Conservation (phyloP, 768 basidiomycete species). For the Vishniacozyma victoriae region DNA sequence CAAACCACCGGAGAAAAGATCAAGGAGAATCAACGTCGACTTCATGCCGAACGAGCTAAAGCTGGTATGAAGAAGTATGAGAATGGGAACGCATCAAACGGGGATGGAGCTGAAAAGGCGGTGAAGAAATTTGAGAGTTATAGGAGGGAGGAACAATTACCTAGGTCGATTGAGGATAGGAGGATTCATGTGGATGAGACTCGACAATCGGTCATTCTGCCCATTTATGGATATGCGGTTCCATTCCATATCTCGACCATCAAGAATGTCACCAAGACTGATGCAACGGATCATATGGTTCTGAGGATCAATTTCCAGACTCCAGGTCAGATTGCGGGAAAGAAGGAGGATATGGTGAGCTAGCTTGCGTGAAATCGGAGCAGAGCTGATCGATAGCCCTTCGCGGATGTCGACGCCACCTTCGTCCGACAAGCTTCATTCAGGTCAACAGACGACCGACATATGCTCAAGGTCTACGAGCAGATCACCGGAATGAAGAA, state of each 20-base stretch:
- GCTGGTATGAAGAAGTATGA: slow-evolving; percentile 79
- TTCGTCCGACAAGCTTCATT: slow-evolving; percentile 94
- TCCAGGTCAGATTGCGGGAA: slow-evolving; percentile 91
- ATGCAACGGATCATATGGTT: slow-evolving; percentile 90
- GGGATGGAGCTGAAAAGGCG: slow-evolving; percentile 79
- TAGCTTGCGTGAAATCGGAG: background rate
- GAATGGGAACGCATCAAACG: slow-evolving; percentile 66
- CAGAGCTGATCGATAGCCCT: slow-evolving; percentile 18
- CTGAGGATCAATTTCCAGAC: slow-evolving; percentile 98
- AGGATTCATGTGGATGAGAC: slow-evolving; percentile 86
- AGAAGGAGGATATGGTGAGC: slow-evolving; percentile 92
- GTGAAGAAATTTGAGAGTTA: slow-evolving; percentile 97
- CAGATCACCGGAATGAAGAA: slow-evolving; percentile 94
- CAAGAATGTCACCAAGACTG: slow-evolving; percentile 94
- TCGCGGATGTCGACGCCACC: slow-evolving; percentile 92
- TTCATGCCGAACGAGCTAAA: slow-evolving; percentile 68
- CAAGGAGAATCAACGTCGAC: slow-evolving; percentile 76
- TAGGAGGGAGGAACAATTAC: slow-evolving; percentile 85
- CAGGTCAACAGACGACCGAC: slow-evolving; percentile 79
- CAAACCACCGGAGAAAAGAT: slow-evolving; percentile 71
- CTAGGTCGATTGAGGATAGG: slow-evolving; percentile 70
- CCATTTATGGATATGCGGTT: slow-evolving; percentile 89
- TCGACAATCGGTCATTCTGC: slow-evolving; percentile 79
- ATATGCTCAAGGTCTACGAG: slow-evolving; percentile 80
- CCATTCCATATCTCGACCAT: slow-evolving; percentile 98